These are phyloP conservation scores for Fusarium proliferatum DNA, from an alignment of 2,329 filamentous ascomycete species.

Conservation along the genomic window DNA sequence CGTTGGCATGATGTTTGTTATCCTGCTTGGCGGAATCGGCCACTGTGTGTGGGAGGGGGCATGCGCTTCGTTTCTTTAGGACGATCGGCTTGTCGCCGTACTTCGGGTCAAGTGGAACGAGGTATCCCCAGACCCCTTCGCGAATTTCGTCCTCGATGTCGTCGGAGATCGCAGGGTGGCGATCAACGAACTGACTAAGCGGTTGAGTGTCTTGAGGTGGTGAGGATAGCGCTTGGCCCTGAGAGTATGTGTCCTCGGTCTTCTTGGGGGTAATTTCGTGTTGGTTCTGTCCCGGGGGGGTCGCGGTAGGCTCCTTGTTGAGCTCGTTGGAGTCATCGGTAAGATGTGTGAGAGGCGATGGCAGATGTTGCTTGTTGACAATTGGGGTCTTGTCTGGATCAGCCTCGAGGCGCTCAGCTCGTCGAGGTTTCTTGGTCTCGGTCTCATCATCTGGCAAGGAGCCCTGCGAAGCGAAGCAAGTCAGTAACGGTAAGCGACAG, in stretches of 20 bases:
- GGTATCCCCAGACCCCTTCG: conserved; percentile 95
- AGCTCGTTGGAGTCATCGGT: conserved; percentile 69
- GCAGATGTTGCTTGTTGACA: conserved; percentile 75
- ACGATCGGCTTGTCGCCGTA: conserved; percentile 75
- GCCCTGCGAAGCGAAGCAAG: conserved; percentile 59
- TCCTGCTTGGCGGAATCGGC: conserved; percentile 51
- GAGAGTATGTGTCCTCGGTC: conserved; percentile 60
- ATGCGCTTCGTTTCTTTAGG: conserved; percentile 78
- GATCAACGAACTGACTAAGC: conserved; percentile 79
- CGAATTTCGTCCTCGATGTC: conserved; percentile 86
- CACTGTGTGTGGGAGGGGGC: conserved; percentile 67
- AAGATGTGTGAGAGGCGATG: conserved; percentile 80
- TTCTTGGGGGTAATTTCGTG: conserved; percentile 66
- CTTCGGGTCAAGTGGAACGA: conserved; percentile 81
- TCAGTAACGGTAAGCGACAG: conserved; percentile 35
- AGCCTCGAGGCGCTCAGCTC: conserved; percentile 77
- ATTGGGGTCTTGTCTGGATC: conserved; percentile 68
- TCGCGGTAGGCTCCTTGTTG: conserved; percentile 75
- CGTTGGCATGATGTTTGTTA: conserved; percentile 54
- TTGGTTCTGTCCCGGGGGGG: conserved; percentile 71
- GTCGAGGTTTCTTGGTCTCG: conserved; percentile 85
- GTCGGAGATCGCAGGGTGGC: conserved; percentile 76
- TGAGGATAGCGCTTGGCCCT: conserved; percentile 60
- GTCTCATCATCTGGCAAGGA: conserved; percentile 72
- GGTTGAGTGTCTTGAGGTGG: conserved; percentile 73